phyloP scores from a whole-genome alignment of 2,329 filamentous ascomycete species.

The Diaporthe sp. region DNA sequence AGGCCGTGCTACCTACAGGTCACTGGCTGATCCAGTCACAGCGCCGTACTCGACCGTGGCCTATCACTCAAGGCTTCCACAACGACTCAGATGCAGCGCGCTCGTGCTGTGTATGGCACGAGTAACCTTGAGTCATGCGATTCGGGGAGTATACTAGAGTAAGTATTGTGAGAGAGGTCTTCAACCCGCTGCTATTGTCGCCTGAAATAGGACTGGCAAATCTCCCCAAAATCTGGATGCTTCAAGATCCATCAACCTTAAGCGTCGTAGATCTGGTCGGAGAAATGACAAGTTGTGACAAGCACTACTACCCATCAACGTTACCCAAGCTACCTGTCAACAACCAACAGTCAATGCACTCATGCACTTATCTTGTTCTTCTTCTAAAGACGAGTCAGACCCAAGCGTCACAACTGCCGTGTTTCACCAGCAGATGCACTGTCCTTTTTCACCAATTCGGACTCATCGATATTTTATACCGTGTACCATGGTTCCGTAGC shows the following conservation, averaged over 20 bases:
- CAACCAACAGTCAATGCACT: not conserved
- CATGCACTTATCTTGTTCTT: not conserved
- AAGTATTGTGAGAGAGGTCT: not conserved
- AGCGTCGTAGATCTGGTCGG: not conserved
- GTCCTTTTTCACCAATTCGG: not conserved
- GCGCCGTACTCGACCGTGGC: not conserved
- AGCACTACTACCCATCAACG: not conserved
- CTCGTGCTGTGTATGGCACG: not conserved
- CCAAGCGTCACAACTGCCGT: not conserved
- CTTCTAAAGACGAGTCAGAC: not conserved
- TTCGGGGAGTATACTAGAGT: not conserved
- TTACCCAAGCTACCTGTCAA: not conserved
- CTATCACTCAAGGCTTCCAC: not conserved
- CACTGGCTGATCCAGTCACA: not conserved
- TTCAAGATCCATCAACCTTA: not conserved
- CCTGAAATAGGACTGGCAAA: not conserved
- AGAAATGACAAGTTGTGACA: too few relatives aligned
- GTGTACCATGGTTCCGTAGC: not conserved
- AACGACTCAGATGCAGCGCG: not conserved
- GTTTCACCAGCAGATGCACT: not conserved
- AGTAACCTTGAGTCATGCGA: not conserved
- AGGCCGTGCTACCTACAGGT: not conserved
- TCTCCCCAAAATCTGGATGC: conserved; percentile 1
- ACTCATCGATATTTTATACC: not conserved
- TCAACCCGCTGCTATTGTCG: not conserved